phyloP scores from a whole-genome alignment of 305 asterid genomes.

The Galium porrigens region DNA sequence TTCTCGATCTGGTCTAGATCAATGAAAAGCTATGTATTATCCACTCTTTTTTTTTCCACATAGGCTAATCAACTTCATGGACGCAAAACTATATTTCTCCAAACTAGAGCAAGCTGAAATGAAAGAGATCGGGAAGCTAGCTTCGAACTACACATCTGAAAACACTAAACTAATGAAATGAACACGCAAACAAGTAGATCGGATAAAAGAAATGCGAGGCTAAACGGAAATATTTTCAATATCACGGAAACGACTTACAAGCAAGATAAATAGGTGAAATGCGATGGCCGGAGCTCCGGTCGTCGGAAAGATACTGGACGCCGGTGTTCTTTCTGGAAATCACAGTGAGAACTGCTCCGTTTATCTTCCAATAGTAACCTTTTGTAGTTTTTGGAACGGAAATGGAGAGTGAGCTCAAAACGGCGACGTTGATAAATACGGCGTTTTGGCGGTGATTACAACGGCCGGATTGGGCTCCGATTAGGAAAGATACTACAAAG shows the following conservation, averaged over 20 bases:
- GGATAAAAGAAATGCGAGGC: constrained; percentile 7
- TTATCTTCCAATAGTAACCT: not conserved
- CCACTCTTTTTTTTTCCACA: not conserved
- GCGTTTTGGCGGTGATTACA: not conserved
- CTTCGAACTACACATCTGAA: not conserved
- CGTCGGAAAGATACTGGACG: constrained; percentile 11
- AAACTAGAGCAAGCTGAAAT: not conserved
- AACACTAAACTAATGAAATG: constrained; percentile 8
- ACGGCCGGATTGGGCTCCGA: constrained; percentile 11
- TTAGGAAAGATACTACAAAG: constrained; percentile 6
- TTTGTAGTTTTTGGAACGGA: not conserved
- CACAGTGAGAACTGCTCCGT: not conserved
- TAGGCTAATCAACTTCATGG: not conserved
- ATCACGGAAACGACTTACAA: constrained; percentile 7
- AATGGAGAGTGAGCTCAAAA: not conserved
- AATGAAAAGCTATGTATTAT: not conserved
- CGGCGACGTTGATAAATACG: constrained; percentile 9
- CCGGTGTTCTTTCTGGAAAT: constrained; percentile 3
- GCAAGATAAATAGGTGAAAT: constrained; percentile 16
- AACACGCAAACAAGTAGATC: constrained; percentile 12
- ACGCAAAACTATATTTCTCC: not conserved
- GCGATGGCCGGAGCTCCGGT: constrained; percentile 1
- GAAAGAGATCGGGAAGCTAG: constrained; percentile 14
- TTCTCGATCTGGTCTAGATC: not conserved
- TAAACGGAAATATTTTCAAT: not conserved